Percentiles rank a stretch among this genome's conserved stretches.
These are phyloP conservation scores for Carex arenaria DNA, from an alignment of 202 grass and related monocot genomes.

Conservation along the genomic window DNA sequence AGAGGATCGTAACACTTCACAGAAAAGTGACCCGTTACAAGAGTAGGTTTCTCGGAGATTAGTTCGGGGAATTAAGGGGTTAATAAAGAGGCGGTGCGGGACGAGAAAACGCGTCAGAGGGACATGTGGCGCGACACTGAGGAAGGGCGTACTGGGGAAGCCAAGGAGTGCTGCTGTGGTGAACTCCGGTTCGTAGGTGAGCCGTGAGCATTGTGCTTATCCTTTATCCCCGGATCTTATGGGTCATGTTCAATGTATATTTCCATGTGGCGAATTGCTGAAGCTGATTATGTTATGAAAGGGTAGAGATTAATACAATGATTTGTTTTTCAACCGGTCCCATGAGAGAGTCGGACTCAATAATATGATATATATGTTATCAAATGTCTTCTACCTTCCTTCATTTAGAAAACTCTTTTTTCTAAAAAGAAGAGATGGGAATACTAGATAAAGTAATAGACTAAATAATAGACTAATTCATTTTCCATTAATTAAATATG, in stretches of 20 bases:
- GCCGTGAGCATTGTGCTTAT: neutral
- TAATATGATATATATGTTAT: too few relatives aligned
- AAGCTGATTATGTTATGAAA: too few relatives aligned
- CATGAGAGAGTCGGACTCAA: too few relatives aligned
- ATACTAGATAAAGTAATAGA: neutral
- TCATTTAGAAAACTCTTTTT: neutral
- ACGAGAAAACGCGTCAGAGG: slow-evolving; percentile 4
- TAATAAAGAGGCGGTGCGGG: slow-evolving; percentile 10
- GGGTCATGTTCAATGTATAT: neutral
- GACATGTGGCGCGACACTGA: slow-evolving; percentile 17
- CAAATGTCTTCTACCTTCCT: too few relatives aligned
- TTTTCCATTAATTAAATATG: too few relatives aligned
- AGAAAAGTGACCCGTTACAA: neutral
- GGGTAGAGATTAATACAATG: too few relatives aligned
- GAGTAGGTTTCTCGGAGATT: neutral
- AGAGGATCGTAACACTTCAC: neutral
- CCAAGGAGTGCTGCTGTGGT: neutral
- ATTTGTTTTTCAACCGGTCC: neutral
- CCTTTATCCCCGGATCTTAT: neutral
- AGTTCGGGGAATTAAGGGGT: neutral
- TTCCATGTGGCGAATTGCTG: neutral
- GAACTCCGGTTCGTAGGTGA: neutral
- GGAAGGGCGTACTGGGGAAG: neutral
- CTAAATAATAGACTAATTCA: neutral
- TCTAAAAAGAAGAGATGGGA: neutral